phyloP scores from a whole-genome alignment of 2,329 filamentous ascomycete species.

The Stemphylium lycopersici region DNA sequence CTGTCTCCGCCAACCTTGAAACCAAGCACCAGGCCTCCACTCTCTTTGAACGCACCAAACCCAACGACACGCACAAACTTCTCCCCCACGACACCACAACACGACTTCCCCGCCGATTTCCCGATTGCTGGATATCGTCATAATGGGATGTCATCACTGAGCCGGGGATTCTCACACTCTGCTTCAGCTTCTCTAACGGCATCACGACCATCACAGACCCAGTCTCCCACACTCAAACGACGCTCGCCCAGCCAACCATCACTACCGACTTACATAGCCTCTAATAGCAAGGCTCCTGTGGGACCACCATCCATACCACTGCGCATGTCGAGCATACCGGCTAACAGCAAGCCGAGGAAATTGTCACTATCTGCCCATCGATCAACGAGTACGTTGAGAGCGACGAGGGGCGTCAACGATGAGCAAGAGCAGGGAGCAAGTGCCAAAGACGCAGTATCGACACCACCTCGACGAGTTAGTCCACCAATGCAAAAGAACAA shows the following conservation, averaged over 20 bases:
- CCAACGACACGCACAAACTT: slow-evolving; percentile 42
- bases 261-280: slow-evolving; percentile 24
- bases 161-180: slow-evolving; percentile 22
- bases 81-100: slow-evolving; percentile 21
- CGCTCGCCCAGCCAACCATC: slow-evolving; percentile 30
- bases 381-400: slow-evolving; percentile 19
- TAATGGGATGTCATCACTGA: neutral
- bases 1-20: slow-evolving; percentile 43
- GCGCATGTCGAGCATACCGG: slow-evolving; percentile 44
- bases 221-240: slow-evolving; percentile 14
- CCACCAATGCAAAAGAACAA: slow-evolving; percentile 41
- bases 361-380: slow-evolving; percentile 35
- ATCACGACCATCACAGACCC: slow-evolving; percentile 6
- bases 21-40: slow-evolving; percentile 42
- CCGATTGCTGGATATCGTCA: slow-evolving; percentile 23
- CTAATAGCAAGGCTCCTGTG: slow-evolving; percentile 12
- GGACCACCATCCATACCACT: slow-evolving; percentile 40
- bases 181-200: slow-evolving; percentile 29
- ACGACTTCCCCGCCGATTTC: slow-evolving; percentile 22
- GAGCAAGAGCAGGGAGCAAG: slow-evolving; percentile 24
- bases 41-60: slow-evolving; percentile 41
- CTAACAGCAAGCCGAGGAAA: slow-evolving; percentile 41
- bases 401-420: slow-evolving; percentile 4
- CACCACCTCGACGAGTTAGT: slow-evolving; percentile 19
- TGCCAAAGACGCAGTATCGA: slow-evolving; percentile 9